Evolutionary conservation across 192 early-diverging fungal genomes (phyloP).

Genomic region (Irineochytrium annulatum): DNA sequence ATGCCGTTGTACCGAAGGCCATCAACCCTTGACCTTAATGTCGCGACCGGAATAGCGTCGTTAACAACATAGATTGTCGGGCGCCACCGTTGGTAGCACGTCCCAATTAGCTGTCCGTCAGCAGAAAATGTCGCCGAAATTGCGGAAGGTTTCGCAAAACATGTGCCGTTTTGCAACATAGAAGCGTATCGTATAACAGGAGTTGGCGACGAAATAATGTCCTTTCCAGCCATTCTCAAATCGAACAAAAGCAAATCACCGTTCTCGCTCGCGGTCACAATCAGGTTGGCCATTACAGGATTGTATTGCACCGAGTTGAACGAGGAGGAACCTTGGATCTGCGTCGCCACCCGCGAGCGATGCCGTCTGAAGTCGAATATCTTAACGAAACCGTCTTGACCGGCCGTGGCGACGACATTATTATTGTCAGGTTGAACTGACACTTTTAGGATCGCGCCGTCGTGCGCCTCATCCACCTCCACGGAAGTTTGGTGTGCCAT

Average conservation of each 20-base stretch:
- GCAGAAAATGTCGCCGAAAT: conserved; percentile 16
- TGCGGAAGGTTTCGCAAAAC: no score
- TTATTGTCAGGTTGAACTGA: conserved; percentile 16
- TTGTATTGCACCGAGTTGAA: conserved; percentile 13
- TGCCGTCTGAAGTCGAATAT: conserved; percentile 12
- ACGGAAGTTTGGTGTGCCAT: neutral
- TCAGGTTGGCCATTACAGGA: conserved; percentile 13
- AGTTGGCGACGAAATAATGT: no score
- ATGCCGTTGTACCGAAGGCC: conserved; percentile 9
- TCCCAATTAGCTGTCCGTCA: conserved; percentile 15
- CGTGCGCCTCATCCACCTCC: conserved; percentile 4
- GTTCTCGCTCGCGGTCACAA: conserved; percentile 4
- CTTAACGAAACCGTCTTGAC: conserved; percentile 6
- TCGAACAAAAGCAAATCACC: conserved; percentile 5
- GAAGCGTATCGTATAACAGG: no score
- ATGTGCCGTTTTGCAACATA: no score
- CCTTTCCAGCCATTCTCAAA: conserved; percentile 4
- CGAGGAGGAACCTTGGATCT: neutral
- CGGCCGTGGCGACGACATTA: conserved; percentile 3
- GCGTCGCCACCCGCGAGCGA: neutral
- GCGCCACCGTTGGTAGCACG: conserved; percentile 14
- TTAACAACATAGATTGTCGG: conserved; percentile 8
- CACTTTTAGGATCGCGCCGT: conserved; percentile 9
- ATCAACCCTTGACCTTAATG: conserved; percentile 1
- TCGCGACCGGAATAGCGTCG: conserved; percentile 10